Evolutionary conservation across 1,284 basidiomycete genomes (phyloP).

Genomic region (Cutaneotrichosporon sp.): DNA sequence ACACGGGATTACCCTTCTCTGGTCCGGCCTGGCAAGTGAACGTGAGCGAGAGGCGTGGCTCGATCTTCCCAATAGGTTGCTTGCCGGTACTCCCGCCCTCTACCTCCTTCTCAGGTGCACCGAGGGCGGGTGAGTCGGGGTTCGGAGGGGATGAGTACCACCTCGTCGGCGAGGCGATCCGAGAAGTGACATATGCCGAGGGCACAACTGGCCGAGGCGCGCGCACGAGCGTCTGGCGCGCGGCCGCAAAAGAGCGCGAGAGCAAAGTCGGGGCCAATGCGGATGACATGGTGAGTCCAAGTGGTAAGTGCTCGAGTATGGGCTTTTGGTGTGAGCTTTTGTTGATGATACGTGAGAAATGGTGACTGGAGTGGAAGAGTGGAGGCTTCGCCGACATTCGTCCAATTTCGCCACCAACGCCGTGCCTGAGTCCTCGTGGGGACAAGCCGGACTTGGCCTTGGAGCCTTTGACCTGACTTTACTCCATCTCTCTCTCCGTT

Average conservation of each 20-base stretch:
- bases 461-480: neutral
- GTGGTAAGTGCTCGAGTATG: neutral
- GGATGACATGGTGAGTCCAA: neutral
- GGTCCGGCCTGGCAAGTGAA: constrained; percentile 78
- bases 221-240: constrained; percentile 1
- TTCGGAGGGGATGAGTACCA: constrained; percentile 10
- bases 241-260: constrained; percentile 3
- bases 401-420: constrained; percentile 11
- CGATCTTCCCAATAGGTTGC: constrained; percentile 37
- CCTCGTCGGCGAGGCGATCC: neutral
- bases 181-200: neutral
- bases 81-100: neutral
- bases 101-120: constrained; percentile 8
- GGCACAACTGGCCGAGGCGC: neutral
- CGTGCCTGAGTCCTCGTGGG: neutral
- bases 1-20: constrained; percentile 54
- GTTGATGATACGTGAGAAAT: neutral
- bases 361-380: neutral
- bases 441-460: no score
- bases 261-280: neutral
- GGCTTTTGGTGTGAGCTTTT: neutral
- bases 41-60: constrained; percentile 59
- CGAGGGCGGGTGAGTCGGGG: constrained; percentile 5
- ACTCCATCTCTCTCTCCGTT: neutral
- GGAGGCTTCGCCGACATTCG: neutral